Base-by-base conservation (phyloP, 169 alveolate species). In the Plasmodium gallinaceum region DNA sequence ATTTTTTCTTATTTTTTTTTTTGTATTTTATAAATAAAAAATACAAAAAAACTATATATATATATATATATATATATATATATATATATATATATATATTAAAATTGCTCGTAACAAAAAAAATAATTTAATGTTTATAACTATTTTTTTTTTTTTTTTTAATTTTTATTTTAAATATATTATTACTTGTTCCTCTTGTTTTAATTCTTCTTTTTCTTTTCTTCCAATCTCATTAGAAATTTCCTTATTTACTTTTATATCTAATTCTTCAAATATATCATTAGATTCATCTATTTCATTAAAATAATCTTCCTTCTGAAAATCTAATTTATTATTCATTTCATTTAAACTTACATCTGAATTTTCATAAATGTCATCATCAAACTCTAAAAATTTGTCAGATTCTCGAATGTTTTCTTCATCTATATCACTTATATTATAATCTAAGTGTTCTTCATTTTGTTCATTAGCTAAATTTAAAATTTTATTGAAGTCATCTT, bases 341-440 rank as follows among this genome's bases (percentile, higher is more conserved):
- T 52, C 46, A 61, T 54, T 46, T 14, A 51, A 69, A 64, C 12
- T 22, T 42, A 61, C 32, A 64, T 76, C 75, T 45, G 22, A 20
- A 20, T 74, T 86, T 52, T 46, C 91, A 5, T 62, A 62, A 37
- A 54, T 72, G 39, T 74, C 90, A n/a, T 86, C 94, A 87, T 87
- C 61, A 62, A 74, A 92, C 14, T 69, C 74, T 64, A 80, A 71
- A 60, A 80, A 80, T 46, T 80, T 80, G 37, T 80, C 64, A 18
- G 46, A 74, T 51, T 80, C 65, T 61, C 65, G 65, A 37, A 20
- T 24, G 26, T 65, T 32, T 9, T 45, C 80, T 9, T 43, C 78
- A 52, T 65, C 80, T 52, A 45, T 16, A 32, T 46, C 14, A 64
- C 60, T 51, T 58, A 43, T 57, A 24, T 71, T 80, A 52, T 64